These are phyloP conservation scores for Acorus calamus DNA, from an alignment of 106 monocot species.

Conservation along the genomic window DNA sequence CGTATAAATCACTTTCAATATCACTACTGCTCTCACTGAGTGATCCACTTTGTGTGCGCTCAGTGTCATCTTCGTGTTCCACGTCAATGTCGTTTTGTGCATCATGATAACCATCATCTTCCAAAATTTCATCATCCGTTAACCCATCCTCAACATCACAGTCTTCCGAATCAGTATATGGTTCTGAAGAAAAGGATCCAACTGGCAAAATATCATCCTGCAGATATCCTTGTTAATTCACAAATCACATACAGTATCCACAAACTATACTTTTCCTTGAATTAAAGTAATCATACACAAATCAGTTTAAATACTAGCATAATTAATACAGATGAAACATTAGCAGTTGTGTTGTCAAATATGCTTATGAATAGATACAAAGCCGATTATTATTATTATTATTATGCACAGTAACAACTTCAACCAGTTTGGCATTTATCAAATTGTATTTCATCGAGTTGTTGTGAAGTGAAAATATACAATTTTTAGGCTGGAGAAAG, in stretches of 20 bases:
- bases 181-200: conserved; percentile 42
- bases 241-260: not conserved
- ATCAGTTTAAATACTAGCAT: too few relatives aligned
- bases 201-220: conserved; percentile 32
- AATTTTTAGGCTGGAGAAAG: too few relatives aligned
- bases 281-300: too few relatives aligned
- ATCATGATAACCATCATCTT: conserved; percentile 38
- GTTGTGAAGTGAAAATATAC: too few relatives aligned
- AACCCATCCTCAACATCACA: conserved; percentile 40
- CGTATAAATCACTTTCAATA: conserved; percentile 12
- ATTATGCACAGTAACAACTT: too few relatives aligned
- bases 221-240: conserved; percentile 3
- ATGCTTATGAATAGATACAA: too few relatives aligned
- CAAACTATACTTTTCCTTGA: too few relatives aligned
- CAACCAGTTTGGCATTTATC: too few relatives aligned
- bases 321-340: too few relatives aligned
- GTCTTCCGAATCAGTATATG: conserved; percentile 58
- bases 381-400: too few relatives aligned
- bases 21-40: conserved; percentile 19
- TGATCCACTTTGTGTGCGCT: conserved; percentile 20
- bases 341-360: too few relatives aligned
- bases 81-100: conserved; percentile 21
- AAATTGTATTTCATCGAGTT: too few relatives aligned
- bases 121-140: conserved; percentile 32
- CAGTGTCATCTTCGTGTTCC: conserved; percentile 29